Base-by-base conservation (phyloP, 2,329 filamentous ascomycete species). In the Colletotrichum tabaci region DNA sequence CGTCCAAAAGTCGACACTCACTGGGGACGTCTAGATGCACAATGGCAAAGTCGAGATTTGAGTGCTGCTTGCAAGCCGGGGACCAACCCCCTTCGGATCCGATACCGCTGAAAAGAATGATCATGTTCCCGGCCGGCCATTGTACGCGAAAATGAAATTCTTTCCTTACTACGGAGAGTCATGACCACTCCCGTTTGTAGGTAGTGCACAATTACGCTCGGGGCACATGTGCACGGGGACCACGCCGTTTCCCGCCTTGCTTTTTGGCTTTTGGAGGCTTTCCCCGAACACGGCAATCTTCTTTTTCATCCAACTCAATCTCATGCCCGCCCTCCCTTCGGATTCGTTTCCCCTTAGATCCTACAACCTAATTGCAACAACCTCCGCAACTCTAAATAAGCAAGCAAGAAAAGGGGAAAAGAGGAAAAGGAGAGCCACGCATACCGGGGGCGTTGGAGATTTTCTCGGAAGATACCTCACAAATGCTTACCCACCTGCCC, bases 341-440 rank as follows among this genome's bases (percentile, higher is more conserved):
- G n/a, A 10, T 38, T 18, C 16, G 9, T 26, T 23, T 35, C 26
- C 18, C 15, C 42, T 52, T 42, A 23, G 30, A 16, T 62, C 23
- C 30, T 8, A 42, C 21, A 50, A 62, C 47, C 60, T 52, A 52
- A 62, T 52, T 62, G 35, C 47, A 23, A 62, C 60, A 30, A 23
- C 15, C 35, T 12, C 58, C n/a, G 44, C 44, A 16, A 21, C 13
- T 23, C n/a, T 38, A 38, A 38, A 38, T 10, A 10, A 10, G 10
- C 35, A 38, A 38, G 8, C 12, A 38, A 38, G 5, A 38, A 38
- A 38, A 10, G 9, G 35, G 35, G 2, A 2, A 38, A 38, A 2
- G 35, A 38, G 9, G 35, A 38, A 38, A 38, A 38, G 8, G 9
- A 9, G 35, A 38, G 35, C 8, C 2, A 38, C 35, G 35, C 9